phyloP scores from a whole-genome alignment of 2,329 filamentous ascomycete genomes.

The Metarhizium humberi region DNA sequence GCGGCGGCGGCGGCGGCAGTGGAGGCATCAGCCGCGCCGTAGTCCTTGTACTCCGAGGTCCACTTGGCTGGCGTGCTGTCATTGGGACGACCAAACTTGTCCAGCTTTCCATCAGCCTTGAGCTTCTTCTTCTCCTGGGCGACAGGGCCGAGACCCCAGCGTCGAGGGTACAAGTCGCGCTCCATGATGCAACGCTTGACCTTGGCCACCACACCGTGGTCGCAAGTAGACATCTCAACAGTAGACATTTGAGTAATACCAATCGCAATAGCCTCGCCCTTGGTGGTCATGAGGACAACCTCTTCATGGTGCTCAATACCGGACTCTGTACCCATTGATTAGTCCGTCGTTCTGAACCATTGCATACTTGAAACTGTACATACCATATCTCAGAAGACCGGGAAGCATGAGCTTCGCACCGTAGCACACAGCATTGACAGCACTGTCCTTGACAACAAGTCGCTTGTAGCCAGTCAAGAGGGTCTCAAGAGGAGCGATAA shows the following conservation, averaged over 20 bases:
- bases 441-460: conserved; percentile 79
- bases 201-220: conserved; percentile 96
- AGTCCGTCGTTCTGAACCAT: conserved; percentile 8
- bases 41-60: conserved; percentile 90
- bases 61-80: conserved; percentile 90
- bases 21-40: conserved; percentile 46
- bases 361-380: conserved; percentile 19
- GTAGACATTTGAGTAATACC: conserved; percentile 97
- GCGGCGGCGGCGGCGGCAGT: conserved; percentile 35
- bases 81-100: conserved; percentile 92
- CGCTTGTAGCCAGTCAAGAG: conserved; percentile 91
- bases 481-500: conserved; percentile 88
- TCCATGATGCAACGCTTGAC: conserved; percentile 99
- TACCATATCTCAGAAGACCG: conserved; percentile 83
- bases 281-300: conserved; percentile 96
- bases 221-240: conserved; percentile 91
- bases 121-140: conserved; percentile 99
- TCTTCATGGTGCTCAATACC: conserved; percentile 93
- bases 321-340: conserved; percentile 46
- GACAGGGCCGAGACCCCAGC: conserved; percentile 92
- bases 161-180: conserved; percentile 89
- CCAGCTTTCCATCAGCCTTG: conserved; percentile 94
- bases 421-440: conserved; percentile 94
- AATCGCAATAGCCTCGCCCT: conserved; percentile 95
- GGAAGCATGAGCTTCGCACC: conserved; percentile 99